phyloP scores from a whole-genome alignment of 257 asterid genomes.

The Oldenlandia corymbosa region DNA sequence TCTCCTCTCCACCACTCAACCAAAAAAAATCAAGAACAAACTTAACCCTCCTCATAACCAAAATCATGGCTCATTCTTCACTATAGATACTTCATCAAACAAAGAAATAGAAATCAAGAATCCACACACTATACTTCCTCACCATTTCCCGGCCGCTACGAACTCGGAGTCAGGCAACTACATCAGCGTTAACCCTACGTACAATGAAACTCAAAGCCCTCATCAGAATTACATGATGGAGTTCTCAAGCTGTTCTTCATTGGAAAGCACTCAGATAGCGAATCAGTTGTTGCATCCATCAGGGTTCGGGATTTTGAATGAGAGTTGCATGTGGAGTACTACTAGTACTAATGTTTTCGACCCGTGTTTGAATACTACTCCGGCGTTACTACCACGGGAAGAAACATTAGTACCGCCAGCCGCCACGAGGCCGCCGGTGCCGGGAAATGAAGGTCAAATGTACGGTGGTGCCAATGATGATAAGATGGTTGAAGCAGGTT shows the following conservation, averaged over 20 bases:
- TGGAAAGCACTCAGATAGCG: constrained; percentile 24
- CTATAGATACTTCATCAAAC: constrained; percentile 32
- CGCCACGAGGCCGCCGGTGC: constrained; percentile 4
- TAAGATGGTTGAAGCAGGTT: constrained; percentile 6
- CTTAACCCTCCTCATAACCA: constrained; percentile 3
- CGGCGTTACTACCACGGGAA: not conserved
- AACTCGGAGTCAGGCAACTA: not conserved
- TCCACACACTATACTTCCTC: constrained; percentile 11
- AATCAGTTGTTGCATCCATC: constrained; percentile 17
- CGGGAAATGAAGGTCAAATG: constrained; percentile 8
- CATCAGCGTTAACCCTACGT: not conserved
- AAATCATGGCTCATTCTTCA: constrained; percentile 32
- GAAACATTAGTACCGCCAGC: constrained; percentile 13
- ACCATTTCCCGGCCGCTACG: too few species aligned
- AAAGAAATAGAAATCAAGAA: constrained; percentile 20
- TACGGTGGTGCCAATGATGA: constrained; percentile 4
- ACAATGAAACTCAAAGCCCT: constrained; percentile 7
- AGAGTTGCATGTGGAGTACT: constrained; percentile 25
- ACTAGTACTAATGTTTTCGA: constrained; percentile 17
- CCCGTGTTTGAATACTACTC: constrained; percentile 10
- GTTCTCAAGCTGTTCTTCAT: constrained; percentile 26
- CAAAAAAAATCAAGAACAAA: constrained; percentile 1
- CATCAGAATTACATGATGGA: too few species aligned
- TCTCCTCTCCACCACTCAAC: constrained; percentile 48
- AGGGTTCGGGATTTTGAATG: constrained; percentile 24